Evolutionary conservation across 225 moss, liverwort and hornwort genomes (phyloP).

Genomic region (Marchantia paleacea): DNA sequence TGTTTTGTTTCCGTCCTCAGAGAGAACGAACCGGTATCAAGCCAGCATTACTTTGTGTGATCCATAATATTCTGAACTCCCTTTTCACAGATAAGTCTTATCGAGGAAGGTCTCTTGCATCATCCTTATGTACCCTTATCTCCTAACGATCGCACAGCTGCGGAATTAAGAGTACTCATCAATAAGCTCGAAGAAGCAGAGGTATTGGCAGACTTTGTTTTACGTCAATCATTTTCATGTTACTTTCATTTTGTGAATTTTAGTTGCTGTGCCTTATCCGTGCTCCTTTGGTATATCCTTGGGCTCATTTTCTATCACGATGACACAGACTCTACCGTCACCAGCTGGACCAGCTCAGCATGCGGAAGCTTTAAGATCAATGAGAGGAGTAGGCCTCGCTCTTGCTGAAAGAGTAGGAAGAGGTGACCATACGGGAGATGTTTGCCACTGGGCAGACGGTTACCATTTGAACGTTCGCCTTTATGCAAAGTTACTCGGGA

Average conservation of each 20-base stretch:
- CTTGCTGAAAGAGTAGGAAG: constrained; percentile 78
- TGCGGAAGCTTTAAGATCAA: constrained; percentile 63
- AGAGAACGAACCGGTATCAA: background rate
- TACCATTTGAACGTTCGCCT: constrained; percentile 91
- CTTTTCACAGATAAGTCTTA: constrained; percentile 54
- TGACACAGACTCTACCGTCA: constrained; percentile 58
- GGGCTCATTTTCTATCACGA: background rate
- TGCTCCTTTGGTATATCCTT: background rate
- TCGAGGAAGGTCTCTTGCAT: constrained; percentile 87
- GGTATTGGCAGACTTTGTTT: constrained; percentile 33
- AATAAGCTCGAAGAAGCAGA: constrained; percentile 82
- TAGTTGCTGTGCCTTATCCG: background rate
- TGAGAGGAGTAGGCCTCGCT: constrained; percentile 60
- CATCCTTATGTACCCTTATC: constrained; percentile 68
- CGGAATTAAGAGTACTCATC: constrained; percentile 64
- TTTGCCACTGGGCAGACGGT: constrained; percentile 98
- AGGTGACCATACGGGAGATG: constrained; percentile 83
- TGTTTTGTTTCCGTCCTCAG: background rate
- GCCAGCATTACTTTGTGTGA: too few species aligned
- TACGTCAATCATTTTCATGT: background rate
- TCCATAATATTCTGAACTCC: background rate
- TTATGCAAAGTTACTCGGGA: constrained; percentile 91
- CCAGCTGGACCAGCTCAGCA: constrained; percentile 82
- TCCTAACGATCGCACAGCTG: constrained; percentile 60
- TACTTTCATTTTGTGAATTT: background rate